These are phyloP conservation scores for Phytopythium delawarense DNA, from an alignment of 352 stramenopile species.

Conservation along the genomic window DNA sequence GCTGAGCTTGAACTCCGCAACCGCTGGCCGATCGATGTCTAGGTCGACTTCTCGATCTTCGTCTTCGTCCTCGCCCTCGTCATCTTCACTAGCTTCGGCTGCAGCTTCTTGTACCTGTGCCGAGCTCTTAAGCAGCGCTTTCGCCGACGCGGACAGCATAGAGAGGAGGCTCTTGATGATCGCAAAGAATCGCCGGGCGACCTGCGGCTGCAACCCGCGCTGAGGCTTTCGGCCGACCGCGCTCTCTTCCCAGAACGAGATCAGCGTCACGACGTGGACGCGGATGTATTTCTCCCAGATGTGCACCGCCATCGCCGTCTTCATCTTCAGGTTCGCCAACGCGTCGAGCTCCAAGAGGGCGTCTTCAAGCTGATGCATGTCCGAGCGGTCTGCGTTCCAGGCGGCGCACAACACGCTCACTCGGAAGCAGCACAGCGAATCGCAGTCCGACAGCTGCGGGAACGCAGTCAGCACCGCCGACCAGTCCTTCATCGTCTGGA, in stretches of 20 bases:
- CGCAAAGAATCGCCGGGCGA: conserved; percentile 69
- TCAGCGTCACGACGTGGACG: conserved; percentile 73
- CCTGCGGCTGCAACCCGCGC: conserved; percentile 68
- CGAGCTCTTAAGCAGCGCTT: conserved; percentile 11
- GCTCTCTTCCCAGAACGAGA: conserved; percentile 82
- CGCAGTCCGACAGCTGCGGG: conserved; percentile 51
- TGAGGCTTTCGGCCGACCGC: conserved; percentile 58
- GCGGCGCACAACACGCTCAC: conserved; percentile 57
- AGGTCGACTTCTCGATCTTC: conserved; percentile 26
- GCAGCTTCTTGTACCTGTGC: not conserved
- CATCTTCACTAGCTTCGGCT: not conserved
- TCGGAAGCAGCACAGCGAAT: conserved; percentile 66
- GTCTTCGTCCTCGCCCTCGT: conserved; percentile 13
- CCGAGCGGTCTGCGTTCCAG: conserved; percentile 78
- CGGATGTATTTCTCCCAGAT: conserved; percentile 84
- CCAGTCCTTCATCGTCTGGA: conserved; percentile 68
- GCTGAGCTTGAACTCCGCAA: conserved; percentile 33
- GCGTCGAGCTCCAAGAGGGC: conserved; percentile 61
- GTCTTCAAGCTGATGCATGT: conserved; percentile 83
- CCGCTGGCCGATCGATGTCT: conserved; percentile 12
- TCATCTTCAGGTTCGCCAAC: conserved; percentile 29
- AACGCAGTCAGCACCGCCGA: conserved; percentile 45
- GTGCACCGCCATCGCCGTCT: conserved; percentile 59
- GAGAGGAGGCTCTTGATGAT: conserved; percentile 67
- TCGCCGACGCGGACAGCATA: conserved; percentile 33